These are phyloP conservation scores for Leccinum variabile DNA, from an alignment of 1,284 basidiomycete genomes.

Conservation along the genomic window DNA sequence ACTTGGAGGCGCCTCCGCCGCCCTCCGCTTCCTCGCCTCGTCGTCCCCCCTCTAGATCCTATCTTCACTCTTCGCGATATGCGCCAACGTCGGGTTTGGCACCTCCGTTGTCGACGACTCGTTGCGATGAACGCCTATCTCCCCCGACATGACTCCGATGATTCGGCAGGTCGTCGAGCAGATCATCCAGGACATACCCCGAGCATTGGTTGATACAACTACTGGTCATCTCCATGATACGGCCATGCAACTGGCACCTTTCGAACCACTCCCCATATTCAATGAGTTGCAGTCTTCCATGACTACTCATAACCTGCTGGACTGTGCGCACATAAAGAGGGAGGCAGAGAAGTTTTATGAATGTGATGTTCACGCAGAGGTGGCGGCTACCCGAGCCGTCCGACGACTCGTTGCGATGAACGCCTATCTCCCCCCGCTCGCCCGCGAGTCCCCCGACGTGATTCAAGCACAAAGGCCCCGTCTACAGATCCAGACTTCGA, in stretches of 20 bases:
- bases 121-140: constrained; percentile 75
- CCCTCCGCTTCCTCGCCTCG: constrained; percentile 61
- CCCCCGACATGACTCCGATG: too few species aligned
- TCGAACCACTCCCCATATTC: neutral
- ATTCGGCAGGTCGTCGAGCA: too few species aligned
- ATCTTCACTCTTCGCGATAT: constrained; percentile 61
- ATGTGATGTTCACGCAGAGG: neutral
- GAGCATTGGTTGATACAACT: too few species aligned
- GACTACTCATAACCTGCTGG: neutral
- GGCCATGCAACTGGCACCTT: neutral
- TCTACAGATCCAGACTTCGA: constrained; percentile 9
- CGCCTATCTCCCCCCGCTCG: too few species aligned
- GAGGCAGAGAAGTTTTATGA: neutral
- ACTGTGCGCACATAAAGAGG: neutral
- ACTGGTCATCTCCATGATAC: too few species aligned
- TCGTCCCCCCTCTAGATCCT: constrained; percentile 66
- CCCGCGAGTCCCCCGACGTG: constrained; percentile 58
- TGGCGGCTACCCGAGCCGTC: neutral
- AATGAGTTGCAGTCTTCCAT: neutral
- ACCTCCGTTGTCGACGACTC: constrained; percentile 49
- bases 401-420: too few species aligned
- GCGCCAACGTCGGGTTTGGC: constrained; percentile 82
- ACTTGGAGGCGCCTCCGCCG: constrained; percentile 62
- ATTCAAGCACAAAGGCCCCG: constrained; percentile 41
- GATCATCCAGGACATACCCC: too few species aligned